Conservation (phyloP, 1,139 yeast genomes). For the Saccharomycopsis hybrid region DNA sequence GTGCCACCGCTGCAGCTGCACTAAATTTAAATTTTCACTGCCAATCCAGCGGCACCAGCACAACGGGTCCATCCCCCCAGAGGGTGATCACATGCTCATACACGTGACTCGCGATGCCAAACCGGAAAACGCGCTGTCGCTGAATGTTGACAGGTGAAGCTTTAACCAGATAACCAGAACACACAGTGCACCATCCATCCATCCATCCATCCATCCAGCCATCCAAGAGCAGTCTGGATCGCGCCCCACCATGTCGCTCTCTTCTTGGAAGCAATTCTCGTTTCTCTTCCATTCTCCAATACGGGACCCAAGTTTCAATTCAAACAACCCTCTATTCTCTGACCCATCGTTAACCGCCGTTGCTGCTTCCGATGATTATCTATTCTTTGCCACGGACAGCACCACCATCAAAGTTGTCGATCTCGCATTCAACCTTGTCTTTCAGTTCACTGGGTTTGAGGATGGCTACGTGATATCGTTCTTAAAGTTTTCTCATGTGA, state of each 20-base stretch:
- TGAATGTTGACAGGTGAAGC: too few relatives aligned
- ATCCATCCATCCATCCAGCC: too few relatives aligned
- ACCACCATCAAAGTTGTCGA: conserved; percentile 57
- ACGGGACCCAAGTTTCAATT: conserved; percentile 69
- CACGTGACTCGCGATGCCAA: too few relatives aligned
- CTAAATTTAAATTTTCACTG: too few relatives aligned
- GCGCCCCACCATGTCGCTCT: conserved; percentile 32
- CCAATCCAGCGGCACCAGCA: too few relatives aligned
- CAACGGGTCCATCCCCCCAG: too few relatives aligned
- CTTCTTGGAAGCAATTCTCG: conserved; percentile 81
- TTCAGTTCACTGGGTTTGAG: conserved; percentile 58
- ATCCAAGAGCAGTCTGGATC: not conserved
- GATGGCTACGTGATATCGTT: conserved; percentile 53
- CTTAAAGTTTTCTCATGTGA: conserved; percentile 36
- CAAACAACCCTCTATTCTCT: conserved; percentile 62
- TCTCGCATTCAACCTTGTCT: conserved; percentile 38
- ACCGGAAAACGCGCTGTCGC: too few relatives aligned
- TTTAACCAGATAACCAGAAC: too few relatives aligned
- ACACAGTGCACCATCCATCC: too few relatives aligned
- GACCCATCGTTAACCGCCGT: conserved; percentile 66
- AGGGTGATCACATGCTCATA: too few relatives aligned
- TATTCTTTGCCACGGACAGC: conserved; percentile 54
- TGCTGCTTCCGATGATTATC: conserved; percentile 44
- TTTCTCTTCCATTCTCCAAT: conserved; percentile 82
- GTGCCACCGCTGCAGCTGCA: too few relatives aligned